phyloP scores from a whole-genome alignment of 106 monocot genomes.

The Alisma plantagoaquatica region DNA sequence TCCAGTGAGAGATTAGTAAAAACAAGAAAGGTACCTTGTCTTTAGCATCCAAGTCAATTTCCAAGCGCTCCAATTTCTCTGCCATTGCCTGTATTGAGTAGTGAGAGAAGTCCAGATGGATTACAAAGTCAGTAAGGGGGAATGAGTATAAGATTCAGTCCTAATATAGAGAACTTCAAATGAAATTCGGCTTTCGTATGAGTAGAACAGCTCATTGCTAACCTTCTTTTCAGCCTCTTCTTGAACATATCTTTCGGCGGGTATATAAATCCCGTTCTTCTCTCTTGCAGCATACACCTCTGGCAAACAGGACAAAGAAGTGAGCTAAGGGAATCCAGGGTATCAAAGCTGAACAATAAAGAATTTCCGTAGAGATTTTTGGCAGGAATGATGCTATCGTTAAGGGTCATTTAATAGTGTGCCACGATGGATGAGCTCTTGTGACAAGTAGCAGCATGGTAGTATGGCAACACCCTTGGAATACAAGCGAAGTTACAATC shows the following conservation, averaged over 20 bases:
- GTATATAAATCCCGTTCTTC: constrained; percentile 93
- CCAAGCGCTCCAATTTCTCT: constrained; percentile 60
- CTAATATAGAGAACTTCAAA: too few relatives aligned
- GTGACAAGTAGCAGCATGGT: too few relatives aligned
- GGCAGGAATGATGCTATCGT: too few relatives aligned
- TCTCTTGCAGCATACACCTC: constrained; percentile 98
- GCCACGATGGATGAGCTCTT: too few relatives aligned
- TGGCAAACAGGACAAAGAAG: constrained; percentile 24
- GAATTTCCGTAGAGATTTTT: too few relatives aligned
- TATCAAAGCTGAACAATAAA: too few relatives aligned
- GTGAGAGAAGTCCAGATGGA: not conserved
- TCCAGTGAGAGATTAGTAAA: constrained; percentile 11
- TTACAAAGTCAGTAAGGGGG: not conserved
- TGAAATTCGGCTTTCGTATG: too few relatives aligned
- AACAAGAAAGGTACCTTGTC: constrained; percentile 41
- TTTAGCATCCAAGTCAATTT: constrained; percentile 61
- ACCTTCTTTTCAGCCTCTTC: constrained; percentile 91
- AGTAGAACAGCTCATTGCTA: not conserved
- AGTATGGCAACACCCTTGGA: too few relatives aligned
- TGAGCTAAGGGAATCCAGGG: too few relatives aligned
- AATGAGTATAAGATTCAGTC: not conserved
- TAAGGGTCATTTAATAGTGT: too few relatives aligned
- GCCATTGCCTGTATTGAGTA: constrained; percentile 47
- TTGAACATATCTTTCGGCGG: constrained; percentile 42
- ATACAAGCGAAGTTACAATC: constrained; percentile 15